Evolutionary conservation across 495 filamentous ascomycete species (phyloP).

Genomic region (Cercophora sp.): DNA sequence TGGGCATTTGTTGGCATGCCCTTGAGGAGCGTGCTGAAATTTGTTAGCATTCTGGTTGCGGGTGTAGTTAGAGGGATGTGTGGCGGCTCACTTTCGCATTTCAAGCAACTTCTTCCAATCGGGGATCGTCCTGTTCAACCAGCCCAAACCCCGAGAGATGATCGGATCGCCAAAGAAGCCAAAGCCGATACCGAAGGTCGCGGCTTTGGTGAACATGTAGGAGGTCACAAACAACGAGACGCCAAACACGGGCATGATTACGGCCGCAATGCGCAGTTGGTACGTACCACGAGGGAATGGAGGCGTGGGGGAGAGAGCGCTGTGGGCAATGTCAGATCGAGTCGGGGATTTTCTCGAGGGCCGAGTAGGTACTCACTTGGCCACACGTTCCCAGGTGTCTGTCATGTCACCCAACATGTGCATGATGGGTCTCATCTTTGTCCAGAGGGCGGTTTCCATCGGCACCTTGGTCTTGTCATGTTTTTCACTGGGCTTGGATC

Average conservation of each 20-base stretch:
- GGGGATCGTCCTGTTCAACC: conserved; percentile 64
- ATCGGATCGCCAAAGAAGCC: conserved; percentile 80
- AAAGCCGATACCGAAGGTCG: conserved; percentile 63
- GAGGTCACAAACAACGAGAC: conserved; percentile 61
- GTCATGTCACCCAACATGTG: conserved; percentile 67
- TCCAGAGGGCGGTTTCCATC: conserved; percentile 74
- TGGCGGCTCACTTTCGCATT: conserved; percentile 53
- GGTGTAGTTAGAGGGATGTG: background rate
- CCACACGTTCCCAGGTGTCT: conserved; percentile 77
- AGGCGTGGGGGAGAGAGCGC: conserved; percentile 69
- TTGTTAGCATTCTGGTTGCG: conserved; percentile 12
- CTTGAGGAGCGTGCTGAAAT: conserved; percentile 64
- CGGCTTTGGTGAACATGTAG: conserved; percentile 68
- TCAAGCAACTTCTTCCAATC: conserved; percentile 73
- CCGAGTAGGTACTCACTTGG: conserved; percentile 52
- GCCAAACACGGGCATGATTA: conserved; percentile 56
- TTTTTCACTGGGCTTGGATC: conserved; percentile 40
- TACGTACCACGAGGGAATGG: conserved; percentile 66
- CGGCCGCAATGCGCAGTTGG: conserved; percentile 58
- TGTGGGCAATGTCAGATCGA: conserved; percentile 23
- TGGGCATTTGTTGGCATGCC: conserved; percentile 89
- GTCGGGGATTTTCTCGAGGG: background rate
- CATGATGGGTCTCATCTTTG: conserved; percentile 72
- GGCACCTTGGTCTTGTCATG: conserved; percentile 85
- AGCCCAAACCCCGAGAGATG: conserved; percentile 52